Percentiles rank a stretch among this genome's conserved stretches.
Conservation (phyloP, 75 land plant genomes). For the Cupressus sempervirens region DNA sequence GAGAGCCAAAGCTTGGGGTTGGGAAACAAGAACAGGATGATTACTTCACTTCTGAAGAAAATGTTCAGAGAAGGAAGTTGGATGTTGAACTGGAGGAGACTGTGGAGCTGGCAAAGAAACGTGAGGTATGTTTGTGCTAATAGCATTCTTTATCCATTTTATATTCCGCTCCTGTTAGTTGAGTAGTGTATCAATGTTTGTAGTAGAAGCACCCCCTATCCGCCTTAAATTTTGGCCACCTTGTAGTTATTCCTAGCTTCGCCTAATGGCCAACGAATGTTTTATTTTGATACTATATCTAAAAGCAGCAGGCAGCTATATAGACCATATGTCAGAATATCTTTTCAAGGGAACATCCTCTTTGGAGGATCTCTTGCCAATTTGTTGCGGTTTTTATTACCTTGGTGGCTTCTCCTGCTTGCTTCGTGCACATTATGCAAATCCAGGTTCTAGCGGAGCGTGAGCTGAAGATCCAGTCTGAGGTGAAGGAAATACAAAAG, state of each 20-base stretch:
- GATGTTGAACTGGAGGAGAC: slow-evolving; percentile 90
- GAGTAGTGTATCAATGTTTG: background rate
- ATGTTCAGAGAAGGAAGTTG: slow-evolving; percentile 84
- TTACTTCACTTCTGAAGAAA: slow-evolving; percentile 89
- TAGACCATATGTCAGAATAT: slow-evolving; percentile 65
- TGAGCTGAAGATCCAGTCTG: slow-evolving; percentile 94
- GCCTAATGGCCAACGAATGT: slow-evolving; percentile 24
- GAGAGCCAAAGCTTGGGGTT: slow-evolving; percentile 91
- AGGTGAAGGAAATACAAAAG: slow-evolving; percentile 98
- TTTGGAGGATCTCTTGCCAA: slow-evolving; percentile 60
- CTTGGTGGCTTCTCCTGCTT: slow-evolving; percentile 96
- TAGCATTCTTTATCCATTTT: background rate
- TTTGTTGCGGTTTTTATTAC: slow-evolving; percentile 75
- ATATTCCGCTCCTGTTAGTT: background rate
- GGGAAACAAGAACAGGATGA: slow-evolving; percentile 99
- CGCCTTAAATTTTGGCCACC: slow-evolving; percentile 9
- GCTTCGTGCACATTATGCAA: slow-evolving; percentile 82
- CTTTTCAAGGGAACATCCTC: slow-evolving; percentile 72
- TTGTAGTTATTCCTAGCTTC: slow-evolving; percentile 22
- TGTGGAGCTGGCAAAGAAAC: slow-evolving; percentile 79
- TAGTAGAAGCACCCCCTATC: background rate
- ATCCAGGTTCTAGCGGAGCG: slow-evolving; percentile 99
- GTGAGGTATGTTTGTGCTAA: slow-evolving; percentile 70
- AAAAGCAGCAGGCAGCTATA: slow-evolving; percentile 76
- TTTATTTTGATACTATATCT: slow-evolving; percentile 32